phyloP scores from a whole-genome alignment of 805 yeast genomes.

The Myxozyma vanderwaltii region DNA sequence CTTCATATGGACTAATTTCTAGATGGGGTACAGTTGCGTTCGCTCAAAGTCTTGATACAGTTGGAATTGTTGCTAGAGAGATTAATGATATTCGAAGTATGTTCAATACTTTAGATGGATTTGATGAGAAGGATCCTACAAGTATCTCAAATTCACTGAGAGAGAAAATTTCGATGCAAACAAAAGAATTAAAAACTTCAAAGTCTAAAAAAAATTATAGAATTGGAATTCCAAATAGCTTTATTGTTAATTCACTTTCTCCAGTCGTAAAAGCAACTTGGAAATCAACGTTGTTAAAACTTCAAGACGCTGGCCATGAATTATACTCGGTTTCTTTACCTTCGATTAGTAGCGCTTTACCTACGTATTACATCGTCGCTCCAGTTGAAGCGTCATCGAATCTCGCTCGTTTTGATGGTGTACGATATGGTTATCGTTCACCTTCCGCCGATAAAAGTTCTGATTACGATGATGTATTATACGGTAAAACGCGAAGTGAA shows the following conservation, averaged over 20 bases:
- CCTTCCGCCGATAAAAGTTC: slow-evolving; percentile 33
- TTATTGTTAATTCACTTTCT: slow-evolving; percentile 58
- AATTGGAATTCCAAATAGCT: slow-evolving; percentile 77
- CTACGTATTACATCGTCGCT: slow-evolving; percentile 83
- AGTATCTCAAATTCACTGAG: slow-evolving; percentile 40
- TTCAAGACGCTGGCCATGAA: slow-evolving; percentile 54
- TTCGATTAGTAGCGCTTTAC: slow-evolving; percentile 62
- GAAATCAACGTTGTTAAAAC: slow-evolving; percentile 47
- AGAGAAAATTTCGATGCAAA: background rate
- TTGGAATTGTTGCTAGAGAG: slow-evolving; percentile 71
- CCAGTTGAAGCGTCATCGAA: slow-evolving; percentile 95
- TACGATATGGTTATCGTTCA: slow-evolving; percentile 72
- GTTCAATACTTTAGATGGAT: slow-evolving; percentile 51
- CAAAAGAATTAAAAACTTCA: slow-evolving; percentile 5
- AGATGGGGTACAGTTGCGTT: slow-evolving; percentile 91
- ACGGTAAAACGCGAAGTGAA: slow-evolving; percentile 58
- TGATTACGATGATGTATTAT: slow-evolving; percentile 44
- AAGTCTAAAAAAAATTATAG: slow-evolving; percentile 43
- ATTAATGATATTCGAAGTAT: slow-evolving; percentile 51
- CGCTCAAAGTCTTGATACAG: slow-evolving; percentile 93
- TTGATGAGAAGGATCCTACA: slow-evolving; percentile 82
- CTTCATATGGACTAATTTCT: slow-evolving; percentile 88
- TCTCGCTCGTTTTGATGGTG: slow-evolving; percentile 85
- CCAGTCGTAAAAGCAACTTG: slow-evolving; percentile 52
- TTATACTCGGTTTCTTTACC: slow-evolving; percentile 72